Conservation (phyloP, 2,329 filamentous ascomycete genomes). For the Emmonsia crescens region DNA sequence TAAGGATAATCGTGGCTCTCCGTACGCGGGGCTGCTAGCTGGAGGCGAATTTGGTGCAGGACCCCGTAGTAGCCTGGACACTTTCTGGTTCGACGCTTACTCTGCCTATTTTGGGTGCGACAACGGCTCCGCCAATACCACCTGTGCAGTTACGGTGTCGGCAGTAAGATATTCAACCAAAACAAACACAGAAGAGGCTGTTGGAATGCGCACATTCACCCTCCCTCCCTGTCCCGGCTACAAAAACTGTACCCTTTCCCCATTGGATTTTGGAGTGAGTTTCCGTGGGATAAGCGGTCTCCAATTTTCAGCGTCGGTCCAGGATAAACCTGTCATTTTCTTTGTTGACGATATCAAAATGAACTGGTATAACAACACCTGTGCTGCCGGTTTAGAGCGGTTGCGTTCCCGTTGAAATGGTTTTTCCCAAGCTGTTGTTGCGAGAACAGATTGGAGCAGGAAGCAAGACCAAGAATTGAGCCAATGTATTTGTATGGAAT, state of each 20-base stretch:
- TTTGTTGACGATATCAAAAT: slow-evolving; percentile 38
- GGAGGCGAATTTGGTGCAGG: slow-evolving; percentile 40
- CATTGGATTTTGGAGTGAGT: slow-evolving; percentile 31
- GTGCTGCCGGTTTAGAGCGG: slow-evolving; percentile 30
- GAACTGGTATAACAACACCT: slow-evolving; percentile 42
- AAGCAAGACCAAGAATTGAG: neutral
- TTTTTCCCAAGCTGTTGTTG: neutral
- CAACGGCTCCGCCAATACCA: slow-evolving; percentile 30
- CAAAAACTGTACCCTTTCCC: slow-evolving; percentile 34
- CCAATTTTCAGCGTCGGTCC: slow-evolving; percentile 38
- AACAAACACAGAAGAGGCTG: slow-evolving; percentile 24
- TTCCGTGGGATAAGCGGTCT: slow-evolving; percentile 38
- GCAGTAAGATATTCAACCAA: slow-evolving; percentile 34
- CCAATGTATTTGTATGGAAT: neutral
- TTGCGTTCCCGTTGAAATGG: slow-evolving; percentile 5
- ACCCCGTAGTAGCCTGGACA: slow-evolving; percentile 29
- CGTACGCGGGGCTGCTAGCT: slow-evolving; percentile 22
- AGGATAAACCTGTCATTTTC: slow-evolving; percentile 33
- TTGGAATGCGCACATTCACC: slow-evolving; percentile 29
- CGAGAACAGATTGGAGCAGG: neutral
- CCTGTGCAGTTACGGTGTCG: slow-evolving; percentile 31
- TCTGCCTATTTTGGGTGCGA: slow-evolving; percentile 40
- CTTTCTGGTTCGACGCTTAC: slow-evolving; percentile 43
- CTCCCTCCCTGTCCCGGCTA: slow-evolving; percentile 33
- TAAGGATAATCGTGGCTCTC: slow-evolving; percentile 16